Evolutionary conservation across 2,329 filamentous ascomycete genomes (phyloP).

Genomic region (Chaetomium globosum): DNA sequence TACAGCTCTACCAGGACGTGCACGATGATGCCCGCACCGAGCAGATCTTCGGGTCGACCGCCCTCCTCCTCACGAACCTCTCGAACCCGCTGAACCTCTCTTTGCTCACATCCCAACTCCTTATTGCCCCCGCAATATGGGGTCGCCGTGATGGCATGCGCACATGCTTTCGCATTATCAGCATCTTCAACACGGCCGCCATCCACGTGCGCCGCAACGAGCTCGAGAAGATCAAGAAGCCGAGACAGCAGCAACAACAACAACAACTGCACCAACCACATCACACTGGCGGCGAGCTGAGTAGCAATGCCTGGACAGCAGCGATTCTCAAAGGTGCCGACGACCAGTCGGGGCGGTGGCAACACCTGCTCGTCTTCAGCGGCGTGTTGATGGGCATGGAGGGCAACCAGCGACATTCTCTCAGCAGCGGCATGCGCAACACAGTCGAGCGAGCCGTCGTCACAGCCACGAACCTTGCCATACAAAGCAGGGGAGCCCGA

Average conservation of each 20-base stretch:
- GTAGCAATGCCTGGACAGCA: conserved; percentile 58
- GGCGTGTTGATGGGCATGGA: conserved; percentile 79
- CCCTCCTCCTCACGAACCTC: conserved; percentile 67
- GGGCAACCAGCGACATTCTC: conserved; percentile 61
- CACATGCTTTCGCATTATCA: conserved; percentile 66
- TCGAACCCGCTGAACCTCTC: conserved; percentile 75
- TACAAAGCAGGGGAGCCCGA: conserved; percentile 50
- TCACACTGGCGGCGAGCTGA: conserved; percentile 47
- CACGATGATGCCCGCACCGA: conserved; percentile 55
- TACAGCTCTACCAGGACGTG: conserved; percentile 61
- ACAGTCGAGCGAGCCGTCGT: conserved; percentile 75
- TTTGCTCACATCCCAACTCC: conserved; percentile 70
- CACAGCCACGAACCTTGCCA: conserved; percentile 73
- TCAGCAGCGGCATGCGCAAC: conserved; percentile 64
- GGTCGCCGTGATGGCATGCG: conserved; percentile 54
- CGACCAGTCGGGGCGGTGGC: conserved; percentile 69
- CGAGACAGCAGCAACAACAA: conserved; percentile 14
- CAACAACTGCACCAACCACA: neutral
- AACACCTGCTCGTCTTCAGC: conserved; percentile 78
- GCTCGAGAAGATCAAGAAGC: conserved; percentile 41
- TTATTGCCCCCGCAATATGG: conserved; percentile 74
- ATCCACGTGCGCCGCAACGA: conserved; percentile 56
- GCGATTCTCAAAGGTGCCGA: conserved; percentile 62
- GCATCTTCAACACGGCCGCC: conserved; percentile 71
- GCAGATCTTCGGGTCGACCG: conserved; percentile 66